Percentiles rank a stretch among this genome's conserved stretches.
Evolutionary conservation across 208 protist genomes (phyloP).

Genomic region (Trypanosoma congolense): DNA sequence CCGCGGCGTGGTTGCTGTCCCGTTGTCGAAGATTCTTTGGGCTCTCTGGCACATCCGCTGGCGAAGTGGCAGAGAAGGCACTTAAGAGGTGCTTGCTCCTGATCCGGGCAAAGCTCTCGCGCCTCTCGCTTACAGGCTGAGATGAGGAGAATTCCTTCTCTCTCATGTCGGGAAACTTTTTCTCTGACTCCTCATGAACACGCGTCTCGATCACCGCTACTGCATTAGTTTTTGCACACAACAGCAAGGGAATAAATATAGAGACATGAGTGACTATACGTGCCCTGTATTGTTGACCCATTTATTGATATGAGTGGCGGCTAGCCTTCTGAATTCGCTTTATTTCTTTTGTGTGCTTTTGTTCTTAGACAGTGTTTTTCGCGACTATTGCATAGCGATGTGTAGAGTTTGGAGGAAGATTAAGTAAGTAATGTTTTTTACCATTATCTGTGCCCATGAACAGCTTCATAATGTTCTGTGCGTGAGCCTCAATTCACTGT

Average conservation of each 20-base stretch:
- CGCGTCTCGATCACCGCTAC: neutral
- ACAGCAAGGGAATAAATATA: slow-evolving; percentile 23
- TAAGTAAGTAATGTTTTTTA: too few species aligned
- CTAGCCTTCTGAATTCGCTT: neutral
- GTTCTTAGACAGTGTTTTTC: too few species aligned
- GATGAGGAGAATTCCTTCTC: slow-evolving; percentile 4
- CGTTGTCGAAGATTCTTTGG: neutral
- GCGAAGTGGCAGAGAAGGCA: slow-evolving; percentile 19
- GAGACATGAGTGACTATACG: slow-evolving; percentile 9
- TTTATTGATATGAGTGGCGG: neutral
- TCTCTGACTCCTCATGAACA: neutral
- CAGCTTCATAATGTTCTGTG: too few species aligned
- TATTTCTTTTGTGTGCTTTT: too few species aligned
- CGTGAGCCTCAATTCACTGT: too few species aligned
- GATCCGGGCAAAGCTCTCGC: slow-evolving; percentile 3
- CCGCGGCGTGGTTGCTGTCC: neutral
- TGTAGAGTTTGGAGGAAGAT: too few species aligned
- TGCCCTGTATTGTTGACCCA: neutral
- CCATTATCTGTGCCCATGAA: too few species aligned
- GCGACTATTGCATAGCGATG: too few species aligned
- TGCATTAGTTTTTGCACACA: neutral
- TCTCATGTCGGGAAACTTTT: neutral
- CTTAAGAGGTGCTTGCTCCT: slow-evolving; percentile 15
- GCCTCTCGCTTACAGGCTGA: slow-evolving; percentile 14
- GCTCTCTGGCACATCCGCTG: too few species aligned